Percentiles rank a stretch among this genome's conserved stretches.
Conservation (phyloP, 345 rosid species). For the Rhodamnia argentea region DNA sequence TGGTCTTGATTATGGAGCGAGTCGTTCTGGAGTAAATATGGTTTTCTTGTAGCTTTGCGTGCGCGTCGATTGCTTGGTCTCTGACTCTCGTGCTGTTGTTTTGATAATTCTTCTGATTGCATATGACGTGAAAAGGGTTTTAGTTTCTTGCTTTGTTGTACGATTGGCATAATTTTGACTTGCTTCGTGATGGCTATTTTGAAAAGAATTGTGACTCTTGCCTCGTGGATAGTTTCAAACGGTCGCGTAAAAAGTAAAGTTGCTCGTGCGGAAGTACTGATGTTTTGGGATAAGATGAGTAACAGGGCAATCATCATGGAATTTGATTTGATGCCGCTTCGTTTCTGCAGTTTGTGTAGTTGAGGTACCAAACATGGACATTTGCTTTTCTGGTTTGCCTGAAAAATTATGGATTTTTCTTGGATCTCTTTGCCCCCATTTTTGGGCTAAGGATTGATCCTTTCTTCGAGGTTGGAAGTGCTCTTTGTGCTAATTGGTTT, state of each 20-base stretch:
- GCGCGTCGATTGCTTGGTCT: background rate
- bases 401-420: background rate
- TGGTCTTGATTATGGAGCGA: background rate
- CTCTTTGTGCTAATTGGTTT: background rate
- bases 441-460: background rate
- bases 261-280: background rate
- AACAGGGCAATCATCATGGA: background rate
- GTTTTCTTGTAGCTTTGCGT: background rate
- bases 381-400: background rate
- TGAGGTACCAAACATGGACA: background rate
- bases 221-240: background rate
- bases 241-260: background rate
- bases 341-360: background rate
- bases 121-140: background rate
- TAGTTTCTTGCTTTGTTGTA: background rate
- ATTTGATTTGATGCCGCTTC: background rate
- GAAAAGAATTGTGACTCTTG: background rate
- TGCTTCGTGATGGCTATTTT: background rate
- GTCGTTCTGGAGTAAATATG: background rate
- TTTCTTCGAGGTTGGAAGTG: background rate
- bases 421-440: background rate
- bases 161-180: background rate
- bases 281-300: background rate
- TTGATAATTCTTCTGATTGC: background rate
- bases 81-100: background rate